Conservation (phyloP, 345 rosid genomes). For the Populus tremula region DNA sequence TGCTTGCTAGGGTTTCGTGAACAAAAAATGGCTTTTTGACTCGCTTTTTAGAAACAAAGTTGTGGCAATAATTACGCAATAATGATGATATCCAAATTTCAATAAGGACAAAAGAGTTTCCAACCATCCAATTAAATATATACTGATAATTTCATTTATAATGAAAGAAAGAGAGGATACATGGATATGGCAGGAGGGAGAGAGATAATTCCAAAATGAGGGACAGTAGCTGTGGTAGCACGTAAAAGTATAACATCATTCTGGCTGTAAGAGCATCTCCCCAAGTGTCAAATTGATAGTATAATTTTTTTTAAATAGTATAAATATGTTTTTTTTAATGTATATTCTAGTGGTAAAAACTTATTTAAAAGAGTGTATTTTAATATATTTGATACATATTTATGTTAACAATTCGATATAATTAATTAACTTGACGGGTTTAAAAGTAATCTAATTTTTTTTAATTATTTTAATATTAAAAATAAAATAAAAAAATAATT, state of each 20-base stretch:
- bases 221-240: slow-evolving; percentile 20
- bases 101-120: slow-evolving; percentile 7
- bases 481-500: too few relatives aligned
- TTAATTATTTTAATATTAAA: too few relatives aligned
- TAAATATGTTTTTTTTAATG: too few relatives aligned
- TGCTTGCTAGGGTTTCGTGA: background rate
- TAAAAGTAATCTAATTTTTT: too few relatives aligned
- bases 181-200: background rate
- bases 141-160: slow-evolving; percentile 21
- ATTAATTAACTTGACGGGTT: too few relatives aligned
- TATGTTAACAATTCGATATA: too few relatives aligned
- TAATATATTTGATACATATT: too few relatives aligned
- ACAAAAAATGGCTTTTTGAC: background rate
- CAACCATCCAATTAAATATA: slow-evolving; percentile 9
- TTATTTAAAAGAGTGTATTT: too few relatives aligned
- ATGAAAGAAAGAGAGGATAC: background rate
- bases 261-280: background rate
- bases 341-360: too few relatives aligned
- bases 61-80: slow-evolving; percentile 34
- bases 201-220: slow-evolving; percentile 26
- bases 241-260: slow-evolving; percentile 25
- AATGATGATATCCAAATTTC: background rate
- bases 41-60: background rate
- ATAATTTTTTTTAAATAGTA: too few relatives aligned
- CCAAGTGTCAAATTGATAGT: too few relatives aligned